phyloP scores from a whole-genome alignment of 176 grass and related monocot species.

The Poa annua region DNA sequence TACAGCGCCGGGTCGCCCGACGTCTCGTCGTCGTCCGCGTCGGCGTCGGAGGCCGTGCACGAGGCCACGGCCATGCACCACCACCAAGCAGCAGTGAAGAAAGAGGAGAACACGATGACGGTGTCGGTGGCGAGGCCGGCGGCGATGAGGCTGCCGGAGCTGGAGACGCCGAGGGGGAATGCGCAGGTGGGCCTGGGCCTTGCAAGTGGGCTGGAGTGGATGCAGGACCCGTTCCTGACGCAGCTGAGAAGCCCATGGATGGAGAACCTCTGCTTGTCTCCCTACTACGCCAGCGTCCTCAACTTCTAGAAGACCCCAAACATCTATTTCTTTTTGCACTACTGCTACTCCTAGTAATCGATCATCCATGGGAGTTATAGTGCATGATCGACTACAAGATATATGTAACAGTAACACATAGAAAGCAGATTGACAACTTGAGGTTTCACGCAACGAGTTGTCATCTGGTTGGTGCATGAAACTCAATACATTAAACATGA shows the following conservation, averaged over 20 bases:
- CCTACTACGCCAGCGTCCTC: constrained; percentile 69
- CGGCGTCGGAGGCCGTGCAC: constrained; percentile 42
- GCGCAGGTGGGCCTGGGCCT: not conserved
- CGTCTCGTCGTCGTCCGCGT: constrained; percentile 52
- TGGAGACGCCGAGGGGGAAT: constrained; percentile 51
- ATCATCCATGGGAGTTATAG: no score
- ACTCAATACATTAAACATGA: not conserved
- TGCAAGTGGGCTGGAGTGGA: constrained; percentile 64
- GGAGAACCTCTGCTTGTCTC: constrained; percentile 64
- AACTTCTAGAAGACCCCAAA: constrained; percentile 46
- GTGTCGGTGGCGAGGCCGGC: constrained; percentile 9
- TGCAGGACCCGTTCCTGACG: constrained; percentile 80
- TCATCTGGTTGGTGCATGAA: not conserved
- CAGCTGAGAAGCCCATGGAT: constrained; percentile 89
- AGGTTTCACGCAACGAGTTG: no score
- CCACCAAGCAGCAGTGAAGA: constrained; percentile 42
- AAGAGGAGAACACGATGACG: constrained; percentile 24
- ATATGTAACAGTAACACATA: not conserved
- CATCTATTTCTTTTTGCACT: no score
- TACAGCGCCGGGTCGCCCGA: constrained; percentile 46
- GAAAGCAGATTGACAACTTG: not conserved
- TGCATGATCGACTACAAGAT: not conserved
- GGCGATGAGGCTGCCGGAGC: constrained; percentile 58
- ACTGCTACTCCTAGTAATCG: no score
- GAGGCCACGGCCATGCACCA: not conserved